Percentiles rank a stretch among this genome's conserved stretches.
phyloP scores from a whole-genome alignment of 129 eudicot species.

The Tagetes patula region DNA sequence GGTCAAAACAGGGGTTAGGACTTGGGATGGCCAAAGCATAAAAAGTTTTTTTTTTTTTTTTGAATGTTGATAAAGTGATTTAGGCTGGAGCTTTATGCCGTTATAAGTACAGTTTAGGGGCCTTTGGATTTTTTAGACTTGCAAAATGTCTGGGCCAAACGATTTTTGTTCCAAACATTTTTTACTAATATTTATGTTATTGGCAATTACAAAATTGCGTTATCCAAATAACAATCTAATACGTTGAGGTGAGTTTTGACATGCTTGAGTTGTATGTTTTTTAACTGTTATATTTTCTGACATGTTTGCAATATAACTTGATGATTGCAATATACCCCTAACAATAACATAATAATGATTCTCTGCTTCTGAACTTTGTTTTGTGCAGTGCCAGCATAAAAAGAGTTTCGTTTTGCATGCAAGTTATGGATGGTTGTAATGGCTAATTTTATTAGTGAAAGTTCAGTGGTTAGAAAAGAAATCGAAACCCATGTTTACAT shows the following conservation, averaged over 20 bases:
- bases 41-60: background rate
- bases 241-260: background rate
- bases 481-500: background rate
- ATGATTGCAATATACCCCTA: background rate
- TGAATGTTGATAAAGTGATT: background rate
- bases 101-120: background rate
- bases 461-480: background rate
- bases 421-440: background rate
- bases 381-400: conserved; percentile 48
- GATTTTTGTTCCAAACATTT: background rate
- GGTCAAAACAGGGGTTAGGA: too few relatives aligned
- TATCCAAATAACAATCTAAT: background rate
- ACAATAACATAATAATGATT: background rate
- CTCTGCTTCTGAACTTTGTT: conserved; percentile 7
- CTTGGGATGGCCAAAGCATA: too few relatives aligned
- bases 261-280: too few relatives aligned
- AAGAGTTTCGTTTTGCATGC: background rate
- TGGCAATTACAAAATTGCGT: background rate
- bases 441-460: background rate
- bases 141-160: background rate
- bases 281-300: too few relatives aligned
- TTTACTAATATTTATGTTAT: background rate
- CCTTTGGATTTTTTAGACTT: background rate
- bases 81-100: background rate
- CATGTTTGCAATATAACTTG: background rate